Percentiles rank a stretch among this genome's conserved stretches.
Evolutionary conservation across 164 flowering plant genomes (phyloP).

Genomic region (Tinospora cordifolia): DNA sequence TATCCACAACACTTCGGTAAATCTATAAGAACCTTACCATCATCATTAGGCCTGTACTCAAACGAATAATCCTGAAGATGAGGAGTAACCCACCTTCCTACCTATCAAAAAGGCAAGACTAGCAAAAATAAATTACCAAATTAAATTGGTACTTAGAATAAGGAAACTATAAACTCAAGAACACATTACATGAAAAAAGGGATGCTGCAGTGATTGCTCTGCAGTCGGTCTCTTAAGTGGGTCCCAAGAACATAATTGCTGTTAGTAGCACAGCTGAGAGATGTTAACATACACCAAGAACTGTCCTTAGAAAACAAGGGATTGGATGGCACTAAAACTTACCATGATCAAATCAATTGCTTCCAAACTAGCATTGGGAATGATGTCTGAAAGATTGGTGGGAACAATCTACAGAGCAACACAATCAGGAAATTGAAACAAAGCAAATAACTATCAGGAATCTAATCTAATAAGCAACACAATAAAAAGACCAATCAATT

Average conservation of each 20-base stretch:
- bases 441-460: not conserved
- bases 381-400: slow-evolving; percentile 49
- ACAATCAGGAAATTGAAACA: slow-evolving; percentile 3
- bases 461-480: not conserved
- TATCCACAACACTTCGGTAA: not conserved
- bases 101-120: slow-evolving; percentile 29
- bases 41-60: slow-evolving; percentile 30
- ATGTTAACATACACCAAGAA: not conserved
- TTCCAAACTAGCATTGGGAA: slow-evolving; percentile 68
- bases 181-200: slow-evolving; percentile 64
- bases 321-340: slow-evolving; percentile 13
- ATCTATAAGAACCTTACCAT: slow-evolving; percentile 28
- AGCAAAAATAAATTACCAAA: not conserved
- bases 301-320: not conserved
- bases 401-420: slow-evolving; percentile 45
- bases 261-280: not conserved
- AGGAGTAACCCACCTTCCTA: slow-evolving; percentile 39
- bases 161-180: not conserved
- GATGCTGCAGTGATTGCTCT: slow-evolving; percentile 65
- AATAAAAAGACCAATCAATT: not conserved
- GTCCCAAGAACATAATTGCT: slow-evolving; percentile 80
- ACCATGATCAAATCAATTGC: slow-evolving; percentile 73
- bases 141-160: not conserved
- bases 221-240: slow-evolving; percentile 76
- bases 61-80: slow-evolving; percentile 50